Evolutionary conservation across 1,284 basidiomycete genomes (phyloP), one percentile per base, ranked within the genome.

Genomic region (Coniferiporia weirii): DNA sequence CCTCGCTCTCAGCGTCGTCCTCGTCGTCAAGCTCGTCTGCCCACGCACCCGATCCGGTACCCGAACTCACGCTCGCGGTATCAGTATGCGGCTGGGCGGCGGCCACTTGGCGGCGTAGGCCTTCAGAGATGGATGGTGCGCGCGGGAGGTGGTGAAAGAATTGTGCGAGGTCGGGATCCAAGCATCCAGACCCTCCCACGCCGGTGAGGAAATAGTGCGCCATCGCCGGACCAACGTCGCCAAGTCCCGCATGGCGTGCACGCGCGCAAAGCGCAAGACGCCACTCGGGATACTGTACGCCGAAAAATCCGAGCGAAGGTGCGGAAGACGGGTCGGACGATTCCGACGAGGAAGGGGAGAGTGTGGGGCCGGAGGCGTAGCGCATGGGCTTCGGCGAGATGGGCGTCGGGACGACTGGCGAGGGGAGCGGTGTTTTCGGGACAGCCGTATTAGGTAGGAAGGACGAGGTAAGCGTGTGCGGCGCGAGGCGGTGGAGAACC

Each of bases 231-330:
- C 78, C 78, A 1, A 82, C 70, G 12, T 80, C 73, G 0, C 84
- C 82, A 63, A 85, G 70, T 0, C 84, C 83, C 12, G 81, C 77
- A 47, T 74, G 75, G 15, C 79, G 77, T 0, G 84, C 84, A 49
- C 76, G 75, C 45, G 73, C 71, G 2, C 76, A 73, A 0, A 82
- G 65, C 2, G 77, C 73, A 1, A 72, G 66, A 0, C 84, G 76
- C 84, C 84, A 87, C 64, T 84, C 83, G 0, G 84, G 84, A 65
- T 85, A 87, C 0, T 80, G 79, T 2, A 82, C 69, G 0, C 74
- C 72, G 27, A 59, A 55, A 12, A 50, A 56, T 43, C 17, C 47
- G 19, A 58, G 43, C 19, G 20, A 22, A 20, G 20, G 51, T 40
- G 52, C 44, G 12, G 53, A 20, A 59, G 54, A 12, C 54, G 43